Conservation (phyloP, 768 basidiomycete genomes). For the Leccinum arenicola region DNA sequence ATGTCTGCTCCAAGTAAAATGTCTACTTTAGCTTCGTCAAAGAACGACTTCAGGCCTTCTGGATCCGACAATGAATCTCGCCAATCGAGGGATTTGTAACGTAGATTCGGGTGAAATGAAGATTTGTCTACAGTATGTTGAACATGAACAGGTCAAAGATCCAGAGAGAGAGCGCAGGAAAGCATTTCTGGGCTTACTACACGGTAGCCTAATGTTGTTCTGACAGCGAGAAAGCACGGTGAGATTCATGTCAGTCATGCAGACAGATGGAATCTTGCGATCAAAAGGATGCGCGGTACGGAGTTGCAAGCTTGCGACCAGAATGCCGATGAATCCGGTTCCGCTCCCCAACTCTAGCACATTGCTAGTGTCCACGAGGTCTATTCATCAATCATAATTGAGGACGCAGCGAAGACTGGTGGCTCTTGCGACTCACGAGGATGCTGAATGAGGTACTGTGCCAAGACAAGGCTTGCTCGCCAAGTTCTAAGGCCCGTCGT, state of each 20-base stretch:
- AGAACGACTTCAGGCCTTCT: constrained; percentile 16
- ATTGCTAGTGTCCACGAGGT: constrained; percentile 30
- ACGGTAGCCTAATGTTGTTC: constrained; percentile 57
- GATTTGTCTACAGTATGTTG: constrained; percentile 47
- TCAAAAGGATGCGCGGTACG: neutral
- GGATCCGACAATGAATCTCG: constrained; percentile 45
- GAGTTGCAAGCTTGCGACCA: constrained; percentile 57
- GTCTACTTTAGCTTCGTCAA: constrained; percentile 47
- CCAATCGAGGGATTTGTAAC: constrained; percentile 62
- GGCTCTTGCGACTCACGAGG: constrained; percentile 41
- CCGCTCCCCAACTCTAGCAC: constrained; percentile 79
- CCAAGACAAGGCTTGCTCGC: constrained; percentile 67
- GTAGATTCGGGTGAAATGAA: constrained; percentile 44
- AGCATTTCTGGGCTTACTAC: constrained; percentile 49
- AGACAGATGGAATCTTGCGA: constrained; percentile 29
- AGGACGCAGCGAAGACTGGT: neutral
- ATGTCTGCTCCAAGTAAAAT: constrained; percentile 74
- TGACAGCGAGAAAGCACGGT: constrained; percentile 60
- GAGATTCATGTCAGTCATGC: constrained; percentile 65
- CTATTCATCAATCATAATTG: neutral
- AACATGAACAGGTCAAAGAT: neutral
- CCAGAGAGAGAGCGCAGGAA: neutral
- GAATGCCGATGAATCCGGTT: constrained; percentile 68
- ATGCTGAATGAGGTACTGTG: constrained; percentile 55
- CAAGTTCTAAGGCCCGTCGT: constrained; percentile 70